Evolutionary conservation across 108 stramenopile species (phyloP).

Genomic region (Fragilaria radians): DNA sequence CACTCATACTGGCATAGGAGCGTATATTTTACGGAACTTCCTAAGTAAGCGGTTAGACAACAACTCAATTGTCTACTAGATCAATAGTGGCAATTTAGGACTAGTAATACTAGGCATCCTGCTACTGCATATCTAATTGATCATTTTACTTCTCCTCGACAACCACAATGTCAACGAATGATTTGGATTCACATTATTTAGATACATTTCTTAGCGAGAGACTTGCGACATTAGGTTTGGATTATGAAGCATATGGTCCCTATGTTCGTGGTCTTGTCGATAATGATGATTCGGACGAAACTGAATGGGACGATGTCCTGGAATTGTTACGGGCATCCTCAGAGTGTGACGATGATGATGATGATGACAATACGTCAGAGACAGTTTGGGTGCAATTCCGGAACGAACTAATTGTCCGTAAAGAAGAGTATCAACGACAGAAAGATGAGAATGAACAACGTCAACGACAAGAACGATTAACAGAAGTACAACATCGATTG

Average conservation of each 20-base stretch:
- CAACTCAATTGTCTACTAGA: no score
- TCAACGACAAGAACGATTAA: conserved; percentile 13
- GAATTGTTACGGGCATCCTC: conserved; percentile 64
- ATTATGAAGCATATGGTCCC: conserved; percentile 64
- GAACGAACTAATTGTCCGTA: conserved; percentile 32
- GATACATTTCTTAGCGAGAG: conserved; percentile 38
- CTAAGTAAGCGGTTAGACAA: no score
- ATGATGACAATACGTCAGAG: no score
- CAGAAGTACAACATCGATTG: conserved; percentile 30
- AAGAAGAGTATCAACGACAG: conserved; percentile 18
- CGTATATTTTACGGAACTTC: no score
- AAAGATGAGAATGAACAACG: conserved; percentile 21
- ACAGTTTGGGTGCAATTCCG: conserved; percentile 41
- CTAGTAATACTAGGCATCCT: no score
- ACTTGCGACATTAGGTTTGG: conserved; percentile 60
- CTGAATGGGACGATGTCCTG: conserved; percentile 44
- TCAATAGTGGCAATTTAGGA: no score
- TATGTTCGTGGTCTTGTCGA: conserved; percentile 42
- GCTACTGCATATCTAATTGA: no score
- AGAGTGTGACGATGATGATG: conserved; percentile 52
- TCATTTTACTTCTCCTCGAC: background rate
- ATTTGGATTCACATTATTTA: conserved; percentile 15
- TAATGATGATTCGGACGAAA: conserved; percentile 17
- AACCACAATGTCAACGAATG: conserved; percentile 22
- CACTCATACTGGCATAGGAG: no score